A percentile compares a stretch with the other conserved stretches of the same genome.
Conservation (phyloP, 2,329 filamentous ascomycete species). For the Diaporthe sp. region DNA sequence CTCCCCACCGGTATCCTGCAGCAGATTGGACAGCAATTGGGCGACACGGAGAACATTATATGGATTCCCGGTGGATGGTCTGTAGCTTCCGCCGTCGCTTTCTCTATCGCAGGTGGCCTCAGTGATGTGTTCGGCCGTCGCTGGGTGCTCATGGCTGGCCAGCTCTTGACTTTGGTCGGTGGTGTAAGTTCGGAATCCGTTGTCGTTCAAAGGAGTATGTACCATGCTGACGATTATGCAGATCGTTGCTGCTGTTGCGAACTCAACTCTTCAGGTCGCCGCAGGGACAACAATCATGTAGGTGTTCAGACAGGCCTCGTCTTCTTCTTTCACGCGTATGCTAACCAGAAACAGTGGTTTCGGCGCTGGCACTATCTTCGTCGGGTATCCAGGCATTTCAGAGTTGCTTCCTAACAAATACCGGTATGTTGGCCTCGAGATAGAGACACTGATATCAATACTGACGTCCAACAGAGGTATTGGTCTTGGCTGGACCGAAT, state of each 20-base stretch:
- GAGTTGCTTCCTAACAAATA: slow-evolving; percentile 55
- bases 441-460: accelerated
- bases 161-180: slow-evolving; percentile 41
- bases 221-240: background rate
- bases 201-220: too few species aligned
- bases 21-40: slow-evolving; percentile 45
- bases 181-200: slow-evolving; percentile 13
- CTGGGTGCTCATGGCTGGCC: slow-evolving; percentile 42
- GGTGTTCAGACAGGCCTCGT: background rate
- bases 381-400: slow-evolving; percentile 51
- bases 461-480: slow-evolving; percentile 40
- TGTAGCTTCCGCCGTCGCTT: slow-evolving; percentile 42
- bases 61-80: slow-evolving; percentile 46
- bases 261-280: slow-evolving; percentile 45
- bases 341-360: slow-evolving; percentile 44
- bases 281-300: slow-evolving; percentile 49
- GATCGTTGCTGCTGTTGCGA: slow-evolving; percentile 48
- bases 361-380: slow-evolving; percentile 51
- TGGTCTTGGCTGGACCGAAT: slow-evolving; percentile 50
- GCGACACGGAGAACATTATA: slow-evolving; percentile 44
- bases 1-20: slow-evolving; percentile 46
- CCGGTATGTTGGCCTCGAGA: slow-evolving; percentile 40
- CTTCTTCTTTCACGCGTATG: background rate
- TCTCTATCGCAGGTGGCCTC: slow-evolving; percentile 42
- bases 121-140: slow-evolving; percentile 44